Percentiles rank a stretch among this genome's conserved stretches.
Conservation (phyloP, 257 asterid species). For the Haberlea rhodopensis region DNA sequence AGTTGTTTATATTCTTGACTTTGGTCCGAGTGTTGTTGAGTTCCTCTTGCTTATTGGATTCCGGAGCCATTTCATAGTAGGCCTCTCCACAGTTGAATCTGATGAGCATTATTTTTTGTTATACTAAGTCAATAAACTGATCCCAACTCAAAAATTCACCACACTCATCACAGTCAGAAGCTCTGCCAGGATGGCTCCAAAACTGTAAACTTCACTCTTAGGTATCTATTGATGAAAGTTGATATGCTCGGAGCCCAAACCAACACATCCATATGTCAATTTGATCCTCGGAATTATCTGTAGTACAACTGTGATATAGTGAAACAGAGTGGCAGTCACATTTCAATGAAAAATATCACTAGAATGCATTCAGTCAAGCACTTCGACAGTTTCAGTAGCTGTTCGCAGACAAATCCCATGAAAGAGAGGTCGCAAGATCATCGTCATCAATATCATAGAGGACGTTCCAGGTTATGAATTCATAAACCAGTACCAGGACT, state of each 20-base stretch:
- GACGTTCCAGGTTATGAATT: constrained; percentile 11
- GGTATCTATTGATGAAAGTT: not conserved
- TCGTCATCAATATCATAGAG: constrained; percentile 22
- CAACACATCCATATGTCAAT: not conserved
- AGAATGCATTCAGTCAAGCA: constrained; percentile 27
- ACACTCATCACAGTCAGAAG: constrained; percentile 25
- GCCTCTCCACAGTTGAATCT: constrained; percentile 19
- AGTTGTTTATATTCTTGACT: constrained; percentile 1
- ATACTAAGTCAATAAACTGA: no score
- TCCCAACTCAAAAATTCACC: not conserved
- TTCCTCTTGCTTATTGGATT: not conserved
- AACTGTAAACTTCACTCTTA: constrained; percentile 30
- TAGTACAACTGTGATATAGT: constrained; percentile 3
- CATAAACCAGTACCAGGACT: constrained; percentile 26
- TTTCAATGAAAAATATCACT: constrained; percentile 21
- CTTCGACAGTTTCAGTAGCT: constrained; percentile 27
- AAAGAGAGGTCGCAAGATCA: constrained; percentile 9
- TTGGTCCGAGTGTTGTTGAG: not conserved
- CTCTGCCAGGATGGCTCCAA: constrained; percentile 29
- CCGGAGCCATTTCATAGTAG: constrained; percentile 25
- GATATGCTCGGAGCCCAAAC: constrained; percentile 20
- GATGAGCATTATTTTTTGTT: constrained; percentile 25
- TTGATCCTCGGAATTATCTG: not conserved
- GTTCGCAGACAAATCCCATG: constrained; percentile 30
- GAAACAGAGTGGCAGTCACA: constrained; percentile 25